Base-by-base conservation (phyloP, 768 basidiomycete species). In the Hysterangium stoloniferum region DNA sequence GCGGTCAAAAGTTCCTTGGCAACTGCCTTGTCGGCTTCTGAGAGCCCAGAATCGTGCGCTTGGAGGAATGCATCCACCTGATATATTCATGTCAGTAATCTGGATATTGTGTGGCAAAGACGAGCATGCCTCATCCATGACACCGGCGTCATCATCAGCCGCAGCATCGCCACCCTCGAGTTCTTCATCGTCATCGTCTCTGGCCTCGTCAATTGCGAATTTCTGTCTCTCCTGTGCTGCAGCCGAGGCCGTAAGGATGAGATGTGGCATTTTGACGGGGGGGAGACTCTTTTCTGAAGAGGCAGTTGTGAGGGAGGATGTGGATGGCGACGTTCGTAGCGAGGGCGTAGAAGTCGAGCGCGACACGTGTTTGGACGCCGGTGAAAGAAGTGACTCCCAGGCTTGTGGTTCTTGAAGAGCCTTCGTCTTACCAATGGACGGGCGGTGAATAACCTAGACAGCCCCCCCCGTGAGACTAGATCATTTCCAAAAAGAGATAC, bases 181-280 rank as follows among this genome's bases (percentile, higher is more conserved):
- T 62, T 83, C 66, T 9, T 87, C 85, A 0, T 82, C 83, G 24
- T 87, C 88, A 9, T 85, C 86, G 52, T 90, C 88, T 46, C 82
- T 84, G 3, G 84, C 89, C 65, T 93, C 91, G 61, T 99, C 96
- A 53, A 98, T 96, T n/a, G 91, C 91, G 63, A 99, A 99, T 56
- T 86, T 84, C 22, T 90, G 92, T 36, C 95, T 74, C 63, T 95
- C 88, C 84, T 94, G 84, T 40, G 91, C 72, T 27, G 88, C 87
- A 28, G 84, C 84, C 56, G 79, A 86, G 45, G 84, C 87, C 0
- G 82, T 84, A 58, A 84, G 74, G 42, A 89, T 71, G 70, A 86
- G 76, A 5, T 83, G 76, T 62, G 57, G 60, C 51, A 64, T 60
- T 56, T 65, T 63, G 27, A 61, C 53, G 43, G 63, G 61, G 13